phyloP scores from a whole-genome alignment of 108 stramenopile species.

The Phaeodactylum tricornutum region DNA sequence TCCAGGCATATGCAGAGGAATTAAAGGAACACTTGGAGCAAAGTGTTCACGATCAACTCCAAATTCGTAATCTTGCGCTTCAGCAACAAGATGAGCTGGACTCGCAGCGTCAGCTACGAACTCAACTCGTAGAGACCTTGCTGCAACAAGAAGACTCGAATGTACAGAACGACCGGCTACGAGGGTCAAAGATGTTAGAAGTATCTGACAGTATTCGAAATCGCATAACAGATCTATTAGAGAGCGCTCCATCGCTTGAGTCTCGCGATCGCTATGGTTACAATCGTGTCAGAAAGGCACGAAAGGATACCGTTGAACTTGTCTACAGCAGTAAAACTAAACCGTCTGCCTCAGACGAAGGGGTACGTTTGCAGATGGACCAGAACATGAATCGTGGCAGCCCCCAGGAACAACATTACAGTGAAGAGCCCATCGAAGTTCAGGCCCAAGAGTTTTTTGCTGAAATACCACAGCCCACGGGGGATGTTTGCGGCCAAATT shows the following conservation, averaged over 20 bases:
- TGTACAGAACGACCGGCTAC: slow-evolving; percentile 5
- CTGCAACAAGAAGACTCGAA: slow-evolving; percentile 26
- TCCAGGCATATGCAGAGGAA: slow-evolving; percentile 8
- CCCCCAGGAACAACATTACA: too few species aligned
- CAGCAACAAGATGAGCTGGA: slow-evolving; percentile 35
- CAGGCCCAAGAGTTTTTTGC: too few species aligned
- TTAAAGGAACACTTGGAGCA: slow-evolving; percentile 11
- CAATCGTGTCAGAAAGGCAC: too few species aligned
- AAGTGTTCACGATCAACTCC: slow-evolving; percentile 21
- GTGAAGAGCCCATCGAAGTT: too few species aligned
- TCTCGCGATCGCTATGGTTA: too few species aligned
- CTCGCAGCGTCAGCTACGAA: slow-evolving; percentile 18
- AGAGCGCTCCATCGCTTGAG: neutral
- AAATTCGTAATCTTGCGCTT: slow-evolving; percentile 13
- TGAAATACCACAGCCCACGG: too few species aligned
- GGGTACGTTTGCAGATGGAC: too few species aligned
- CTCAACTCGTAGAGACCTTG: slow-evolving; percentile 29
- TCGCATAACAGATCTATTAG: slow-evolving; percentile 17
- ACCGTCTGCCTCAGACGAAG: too few species aligned
- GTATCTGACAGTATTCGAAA: slow-evolving; percentile 7
- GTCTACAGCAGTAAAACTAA: too few species aligned
- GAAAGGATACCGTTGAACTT: too few species aligned
- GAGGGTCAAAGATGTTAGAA: slow-evolving; percentile 13
- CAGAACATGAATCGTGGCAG: too few species aligned
- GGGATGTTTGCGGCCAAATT: too few species aligned